These are phyloP conservation scores for Xerocomus spinulosus DNA, from an alignment of 768 basidiomycete species.

Conservation along the genomic window DNA sequence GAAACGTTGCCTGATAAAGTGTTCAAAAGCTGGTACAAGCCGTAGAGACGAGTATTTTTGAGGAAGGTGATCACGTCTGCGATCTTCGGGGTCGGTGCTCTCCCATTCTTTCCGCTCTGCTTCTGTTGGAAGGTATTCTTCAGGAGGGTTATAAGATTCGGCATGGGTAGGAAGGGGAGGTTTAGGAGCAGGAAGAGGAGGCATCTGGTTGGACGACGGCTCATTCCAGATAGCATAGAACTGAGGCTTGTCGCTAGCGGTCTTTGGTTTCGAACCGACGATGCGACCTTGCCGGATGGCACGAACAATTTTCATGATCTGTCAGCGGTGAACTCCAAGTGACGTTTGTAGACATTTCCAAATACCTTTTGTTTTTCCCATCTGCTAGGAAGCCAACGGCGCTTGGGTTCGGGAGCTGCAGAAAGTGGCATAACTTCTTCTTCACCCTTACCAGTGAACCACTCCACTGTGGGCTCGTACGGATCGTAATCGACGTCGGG, in stretches of 20 bases:
- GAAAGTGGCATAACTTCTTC: constrained; percentile 93
- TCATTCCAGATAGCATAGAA: constrained; percentile 91
- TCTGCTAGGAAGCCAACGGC: constrained; percentile 94
- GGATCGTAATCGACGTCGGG: constrained; percentile 89
- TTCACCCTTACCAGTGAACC: constrained; percentile 96
- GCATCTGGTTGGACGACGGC: constrained; percentile 65
- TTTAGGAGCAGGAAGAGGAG: constrained; percentile 93
- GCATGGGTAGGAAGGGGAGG: constrained; percentile 81
- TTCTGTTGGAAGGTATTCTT: constrained; percentile 87
- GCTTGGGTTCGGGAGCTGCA: constrained; percentile 89
- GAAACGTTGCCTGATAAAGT: constrained; percentile 92
- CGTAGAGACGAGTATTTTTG: constrained; percentile 81
- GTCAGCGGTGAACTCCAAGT: constrained; percentile 4
- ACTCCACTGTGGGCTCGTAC: constrained; percentile 90
- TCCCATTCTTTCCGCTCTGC: constrained; percentile 83
- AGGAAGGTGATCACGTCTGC: constrained; percentile 85
- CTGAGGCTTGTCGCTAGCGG: constrained; percentile 54
- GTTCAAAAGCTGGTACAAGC: constrained; percentile 86
- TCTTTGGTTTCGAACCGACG: constrained; percentile 81
- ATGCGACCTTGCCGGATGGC: constrained; percentile 97
- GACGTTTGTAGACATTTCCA: neutral
- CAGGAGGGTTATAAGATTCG: constrained; percentile 99
- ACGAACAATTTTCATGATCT: constrained; percentile 99
- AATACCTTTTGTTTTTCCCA: constrained; percentile 99
- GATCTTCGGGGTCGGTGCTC: constrained; percentile 78